phyloP scores from a whole-genome alignment of 306 rosid genomes.

The Cucumis melo region DNA sequence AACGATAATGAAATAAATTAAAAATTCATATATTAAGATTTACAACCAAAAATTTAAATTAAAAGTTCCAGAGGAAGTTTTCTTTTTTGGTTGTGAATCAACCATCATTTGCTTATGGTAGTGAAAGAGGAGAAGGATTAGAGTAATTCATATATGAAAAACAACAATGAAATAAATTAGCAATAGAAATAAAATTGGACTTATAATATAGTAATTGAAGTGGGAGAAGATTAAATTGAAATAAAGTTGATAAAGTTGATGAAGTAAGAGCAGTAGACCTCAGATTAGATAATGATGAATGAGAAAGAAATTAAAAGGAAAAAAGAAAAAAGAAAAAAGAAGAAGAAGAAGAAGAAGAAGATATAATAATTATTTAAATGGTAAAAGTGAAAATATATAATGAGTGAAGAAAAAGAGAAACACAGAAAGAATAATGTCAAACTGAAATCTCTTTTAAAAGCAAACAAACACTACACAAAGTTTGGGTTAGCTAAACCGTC shows the following conservation, averaged over 20 bases:
- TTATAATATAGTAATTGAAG: neutral
- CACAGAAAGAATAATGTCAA: slow-evolving; percentile 1
- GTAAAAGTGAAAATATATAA: neutral
- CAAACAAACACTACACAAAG: neutral
- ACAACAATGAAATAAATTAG: too few species aligned
- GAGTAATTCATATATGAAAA: too few species aligned
- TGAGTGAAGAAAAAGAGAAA: neutral
- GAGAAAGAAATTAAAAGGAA: too few species aligned
- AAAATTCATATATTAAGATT: too few species aligned
- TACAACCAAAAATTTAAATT: too few species aligned
- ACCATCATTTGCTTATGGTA: too few species aligned
- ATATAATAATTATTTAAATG: neutral
- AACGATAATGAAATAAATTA: too few species aligned
- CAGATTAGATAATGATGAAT: neutral
- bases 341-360: neutral
- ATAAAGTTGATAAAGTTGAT: neutral
- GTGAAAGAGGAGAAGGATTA: too few species aligned
- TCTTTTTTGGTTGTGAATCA: too few species aligned
- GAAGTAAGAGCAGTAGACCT: neutral
- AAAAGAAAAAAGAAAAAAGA: too few species aligned
- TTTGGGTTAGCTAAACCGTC: neutral
- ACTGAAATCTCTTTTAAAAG: neutral
- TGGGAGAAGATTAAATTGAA: neutral
- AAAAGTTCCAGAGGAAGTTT: too few species aligned
- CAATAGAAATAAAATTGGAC: too few species aligned